Conservation (phyloP, 495 filamentous ascomycete species). For the Penicillium angulare region DNA sequence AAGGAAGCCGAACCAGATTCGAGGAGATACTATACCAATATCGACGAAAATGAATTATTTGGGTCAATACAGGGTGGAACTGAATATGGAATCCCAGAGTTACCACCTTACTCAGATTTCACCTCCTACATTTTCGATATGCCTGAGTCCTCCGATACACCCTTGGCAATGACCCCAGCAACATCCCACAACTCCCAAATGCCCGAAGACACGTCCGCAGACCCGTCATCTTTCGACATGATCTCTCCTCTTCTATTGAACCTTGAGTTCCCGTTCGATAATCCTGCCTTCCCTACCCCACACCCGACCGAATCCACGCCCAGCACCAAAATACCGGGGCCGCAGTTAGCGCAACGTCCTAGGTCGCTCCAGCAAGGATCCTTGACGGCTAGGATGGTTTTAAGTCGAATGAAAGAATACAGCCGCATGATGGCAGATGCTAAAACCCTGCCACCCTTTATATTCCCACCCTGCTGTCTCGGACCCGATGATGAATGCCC, state of each 20-base stretch:
- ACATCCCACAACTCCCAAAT: neutral
- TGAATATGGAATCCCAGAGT: too few species aligned
- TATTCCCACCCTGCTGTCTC: neutral
- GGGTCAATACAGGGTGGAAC: too few species aligned
- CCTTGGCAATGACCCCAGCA: neutral
- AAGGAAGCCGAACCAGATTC: too few species aligned
- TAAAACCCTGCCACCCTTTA: conserved; percentile 1
- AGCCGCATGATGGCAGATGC: neutral
- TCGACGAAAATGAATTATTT: too few species aligned
- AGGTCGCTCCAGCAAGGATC: neutral
- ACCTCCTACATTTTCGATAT: neutral
- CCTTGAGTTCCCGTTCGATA: neutral
- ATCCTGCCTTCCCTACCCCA: neutral
- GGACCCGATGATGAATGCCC: neutral
- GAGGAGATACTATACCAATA: too few species aligned
- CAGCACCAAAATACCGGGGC: neutral
- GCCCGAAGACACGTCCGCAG: neutral
- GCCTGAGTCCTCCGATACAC: too few species aligned
- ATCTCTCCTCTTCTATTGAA: neutral
- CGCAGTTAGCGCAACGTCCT: neutral
- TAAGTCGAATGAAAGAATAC: neutral
- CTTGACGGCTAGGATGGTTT: conserved; percentile 1
- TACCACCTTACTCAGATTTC: too few species aligned
- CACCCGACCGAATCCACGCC: neutral
- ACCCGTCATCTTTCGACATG: neutral